Evolutionary conservation across 1,284 basidiomycete species (phyloP).

Genomic region (Hypsizygus ulmarius): DNA sequence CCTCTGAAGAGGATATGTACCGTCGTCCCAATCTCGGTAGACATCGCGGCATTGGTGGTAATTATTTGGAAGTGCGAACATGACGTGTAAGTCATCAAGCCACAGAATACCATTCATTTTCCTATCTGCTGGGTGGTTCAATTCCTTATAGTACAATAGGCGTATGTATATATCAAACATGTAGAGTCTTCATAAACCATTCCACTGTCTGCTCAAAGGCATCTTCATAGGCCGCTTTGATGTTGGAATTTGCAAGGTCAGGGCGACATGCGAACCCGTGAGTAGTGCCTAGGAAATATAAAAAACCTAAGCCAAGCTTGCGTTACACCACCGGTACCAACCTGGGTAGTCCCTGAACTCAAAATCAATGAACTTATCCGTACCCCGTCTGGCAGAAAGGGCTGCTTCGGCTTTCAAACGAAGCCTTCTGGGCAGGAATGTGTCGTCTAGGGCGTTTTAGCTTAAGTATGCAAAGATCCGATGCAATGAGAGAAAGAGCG

Average conservation of each 20-base stretch:
- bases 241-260: conserved; percentile 40
- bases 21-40: too few relatives aligned
- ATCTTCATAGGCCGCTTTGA: conserved; percentile 50
- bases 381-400: conserved; percentile 42
- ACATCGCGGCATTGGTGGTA: too few relatives aligned
- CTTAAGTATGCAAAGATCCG: neutral
- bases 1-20: too few relatives aligned
- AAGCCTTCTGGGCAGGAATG: conserved; percentile 37
- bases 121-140: neutral
- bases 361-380: conserved; percentile 42
- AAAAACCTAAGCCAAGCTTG: neutral
- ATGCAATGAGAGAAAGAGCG: neutral
- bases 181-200: conserved; percentile 47
- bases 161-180: conserved; percentile 8
- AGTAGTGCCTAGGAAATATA: conserved; percentile 39
- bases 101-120: neutral
- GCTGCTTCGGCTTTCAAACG: conserved; percentile 42
- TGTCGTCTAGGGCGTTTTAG: conserved; percentile 44
- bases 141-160: too few relatives aligned
- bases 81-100: too few relatives aligned
- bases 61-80: too few relatives aligned
- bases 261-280: conserved; percentile 61
- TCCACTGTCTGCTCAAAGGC: conserved; percentile 42
- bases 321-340: conserved; percentile 16
- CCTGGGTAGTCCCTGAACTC: conserved; percentile 59